Evolutionary conservation across 306 rosid species (phyloP), one percentile per base, ranked within the genome.

Genomic region (Lathyrus tuberosus): DNA sequence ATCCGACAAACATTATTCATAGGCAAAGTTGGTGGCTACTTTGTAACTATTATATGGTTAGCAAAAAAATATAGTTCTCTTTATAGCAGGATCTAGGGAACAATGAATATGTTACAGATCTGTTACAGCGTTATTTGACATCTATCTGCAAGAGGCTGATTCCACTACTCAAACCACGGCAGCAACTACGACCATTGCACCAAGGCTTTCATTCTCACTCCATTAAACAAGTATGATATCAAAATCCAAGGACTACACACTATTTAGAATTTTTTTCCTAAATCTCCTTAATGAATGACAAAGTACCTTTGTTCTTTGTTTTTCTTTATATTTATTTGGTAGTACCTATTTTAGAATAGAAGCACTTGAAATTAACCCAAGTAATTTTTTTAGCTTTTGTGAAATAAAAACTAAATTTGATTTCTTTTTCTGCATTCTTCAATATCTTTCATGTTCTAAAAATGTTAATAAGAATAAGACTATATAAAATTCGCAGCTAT

Each of bases 391-490:
- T 51, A 28, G 38, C 40, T 28, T 8, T 46, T 12, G 9, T 13
- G 43, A 52, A 18, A 53, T 31, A n/a, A 46, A 73, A 64, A 3
- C 49, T 30, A 42, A 12, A 69, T 56, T 63, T 57, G 51, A 47
- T 30, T 65, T 30, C 64, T 51, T 63, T 28, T 31, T 38, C 17
- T 40, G 62, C 33, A 73, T 24, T 38, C 51, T 17, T 58, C 38
- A 65, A 28, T 28, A 59, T 49, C 54, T 41, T 44, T 72, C 31
- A 59, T 46, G 60, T 37, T 69, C 54, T 15, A 12, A 28, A 40
- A 10, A 31, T 52, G 44, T 47, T 4, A 69, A 42, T 35, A 48
- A 41, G 44, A 77, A 63, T 13, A 42, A 70, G 53, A 22, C 42
- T 11, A 9, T 9, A 67, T 31, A 59, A 62, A 62, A 62, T 5